Evolutionary conservation across 208 protist species (phyloP).

Genomic region (Naegleria fowleri): DNA sequence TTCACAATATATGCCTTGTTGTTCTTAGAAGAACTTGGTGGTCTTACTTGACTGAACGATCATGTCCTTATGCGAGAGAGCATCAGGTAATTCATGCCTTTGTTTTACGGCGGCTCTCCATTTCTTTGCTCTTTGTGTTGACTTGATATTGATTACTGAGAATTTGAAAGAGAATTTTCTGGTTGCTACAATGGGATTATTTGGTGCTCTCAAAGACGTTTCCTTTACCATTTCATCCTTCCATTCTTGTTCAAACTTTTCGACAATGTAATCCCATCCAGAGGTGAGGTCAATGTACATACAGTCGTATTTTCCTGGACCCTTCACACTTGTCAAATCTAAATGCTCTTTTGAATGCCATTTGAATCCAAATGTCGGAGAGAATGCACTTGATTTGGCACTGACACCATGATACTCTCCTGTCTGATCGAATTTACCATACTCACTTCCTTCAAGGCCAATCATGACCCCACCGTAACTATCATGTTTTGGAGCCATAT

Average conservation of each 20-base stretch:
- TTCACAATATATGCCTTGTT: not conserved
- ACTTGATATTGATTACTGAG: not conserved
- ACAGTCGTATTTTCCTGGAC: constrained; percentile 12
- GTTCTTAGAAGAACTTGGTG: not conserved
- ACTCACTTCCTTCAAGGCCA: constrained; percentile 12
- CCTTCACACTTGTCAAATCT: not conserved
- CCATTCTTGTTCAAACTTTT: not conserved
- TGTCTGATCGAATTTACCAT: not conserved
- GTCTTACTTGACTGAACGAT: too few species aligned
- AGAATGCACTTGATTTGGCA: not conserved
- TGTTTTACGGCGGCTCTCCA: not conserved
- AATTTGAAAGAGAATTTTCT: not conserved
- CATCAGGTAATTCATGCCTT: too few species aligned
- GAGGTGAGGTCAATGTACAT: constrained; percentile 19
- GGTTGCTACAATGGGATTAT: not conserved
- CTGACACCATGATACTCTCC: not conserved
- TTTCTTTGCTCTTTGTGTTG: not conserved
- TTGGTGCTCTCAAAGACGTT: not conserved
- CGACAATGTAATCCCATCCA: constrained; percentile 8
- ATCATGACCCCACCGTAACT: not conserved
- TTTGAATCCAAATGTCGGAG: not conserved
- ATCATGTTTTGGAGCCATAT: not conserved
- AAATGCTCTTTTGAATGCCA: not conserved
- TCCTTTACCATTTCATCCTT: not conserved
- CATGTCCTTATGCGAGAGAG: not conserved